Base-by-base conservation (phyloP, 257 asterid genomes). In the Eustoma russellianum region DNA sequence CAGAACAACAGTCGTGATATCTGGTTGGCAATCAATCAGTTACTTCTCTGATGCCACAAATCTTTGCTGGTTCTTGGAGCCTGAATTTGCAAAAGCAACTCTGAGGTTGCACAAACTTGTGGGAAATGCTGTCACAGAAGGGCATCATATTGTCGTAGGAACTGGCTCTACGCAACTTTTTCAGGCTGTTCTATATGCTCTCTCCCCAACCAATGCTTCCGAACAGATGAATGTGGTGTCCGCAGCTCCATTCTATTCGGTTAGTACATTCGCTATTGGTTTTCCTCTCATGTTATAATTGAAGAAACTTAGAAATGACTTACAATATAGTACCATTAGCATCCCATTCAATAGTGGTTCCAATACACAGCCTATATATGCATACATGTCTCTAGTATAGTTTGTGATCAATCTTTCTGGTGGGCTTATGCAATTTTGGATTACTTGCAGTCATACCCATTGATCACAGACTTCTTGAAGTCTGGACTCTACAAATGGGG, bases 221-320 rank as follows among this genome's bases (percentile, higher is more conserved):
- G 78, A 87, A 46, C 98, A 95, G 0, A 71, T 84, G 54, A 69
- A 66, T 19, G 95, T 91, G 11, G 95, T 91, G 1, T 87, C 98
- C 19, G 93, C 96, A 17, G 94, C 94, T 12, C 98, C 98, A 1
- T 91, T 72, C 68, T 91, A 91, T 76, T 91, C 98, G 0, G 97
- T 89, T 67, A 57, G 89, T 75, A 46, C 1, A 17, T 12, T 10
- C 15, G 3, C 30, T 2, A 24, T 24, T 1, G 2, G 30, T 0
- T 24, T 24, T 24, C 2, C 30, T 24, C 30, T 24, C 30, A 24
- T 24, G 30, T 1, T 2, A 24, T 1, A 24, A 4, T 24, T 0
- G 30, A 0, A 24, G 30, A 24, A 24, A 24, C 30, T 24, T 24
- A 0, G 2, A 24, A 24, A 24, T 24, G 3, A 24, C 30, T 24